phyloP scores from a whole-genome alignment of 805 yeast species.

The Scheffersomyces coipomensis region DNA sequence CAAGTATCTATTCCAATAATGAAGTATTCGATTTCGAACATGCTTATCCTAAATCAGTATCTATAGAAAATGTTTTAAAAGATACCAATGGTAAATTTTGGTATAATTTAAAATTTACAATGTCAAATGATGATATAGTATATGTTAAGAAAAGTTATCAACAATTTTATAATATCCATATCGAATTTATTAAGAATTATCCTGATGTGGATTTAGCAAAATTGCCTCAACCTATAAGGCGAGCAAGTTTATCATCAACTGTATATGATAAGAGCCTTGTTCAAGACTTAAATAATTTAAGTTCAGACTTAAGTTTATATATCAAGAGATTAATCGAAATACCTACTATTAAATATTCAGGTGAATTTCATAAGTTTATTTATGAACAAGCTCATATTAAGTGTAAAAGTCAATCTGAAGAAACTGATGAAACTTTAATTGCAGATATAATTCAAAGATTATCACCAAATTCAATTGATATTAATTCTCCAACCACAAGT shows the following conservation, averaged over 20 bases:
- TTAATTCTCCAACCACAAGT: slow-evolving; percentile 9
- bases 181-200: slow-evolving; percentile 8
- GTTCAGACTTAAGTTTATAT: slow-evolving; percentile 24
- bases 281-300: slow-evolving; percentile 16
- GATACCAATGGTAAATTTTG: slow-evolving; percentile 22
- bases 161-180: slow-evolving; percentile 36
- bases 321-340: slow-evolving; percentile 17
- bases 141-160: slow-evolving; percentile 32
- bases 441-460: slow-evolving; percentile 12
- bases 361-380: slow-evolving; percentile 9
- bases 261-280: slow-evolving; percentile 11
- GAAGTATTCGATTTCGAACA: slow-evolving; percentile 13
- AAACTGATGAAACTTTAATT: not conserved
- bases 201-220: slow-evolving; percentile 18
- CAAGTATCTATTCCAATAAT: not conserved
- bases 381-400: not conserved
- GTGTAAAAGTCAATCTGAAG: not conserved
- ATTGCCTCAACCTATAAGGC: slow-evolving; percentile 29
- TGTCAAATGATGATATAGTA: slow-evolving; percentile 15
- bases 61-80: slow-evolving; percentile 26
- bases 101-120: slow-evolving; percentile 30
- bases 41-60: slow-evolving; percentile 10
- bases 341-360: slow-evolving; percentile 9
- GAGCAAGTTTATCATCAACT: too few relatives aligned
- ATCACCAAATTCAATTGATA: slow-evolving; percentile 15